A percentile compares a stretch with the other conserved stretches of the same genome.
Conservation (phyloP, 1,284 basidiomycete species). For the Marasmius oreades region DNA sequence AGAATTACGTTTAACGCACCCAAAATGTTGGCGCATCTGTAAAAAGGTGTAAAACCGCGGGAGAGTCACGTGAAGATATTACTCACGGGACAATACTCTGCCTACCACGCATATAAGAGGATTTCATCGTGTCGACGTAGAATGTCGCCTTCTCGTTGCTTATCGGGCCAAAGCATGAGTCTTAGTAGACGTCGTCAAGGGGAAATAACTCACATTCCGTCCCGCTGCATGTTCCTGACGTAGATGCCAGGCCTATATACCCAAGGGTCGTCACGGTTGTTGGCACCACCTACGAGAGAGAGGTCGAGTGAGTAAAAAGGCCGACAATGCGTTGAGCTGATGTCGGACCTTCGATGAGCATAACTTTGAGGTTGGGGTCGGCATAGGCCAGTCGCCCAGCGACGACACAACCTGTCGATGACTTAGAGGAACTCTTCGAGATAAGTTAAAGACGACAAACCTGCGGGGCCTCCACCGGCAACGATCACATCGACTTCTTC, state of each 20-base stretch:
- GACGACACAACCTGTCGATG: constrained; percentile 51
- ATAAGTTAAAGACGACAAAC: constrained; percentile 22
- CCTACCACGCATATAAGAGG: constrained; percentile 57
- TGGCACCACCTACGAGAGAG: constrained; percentile 54
- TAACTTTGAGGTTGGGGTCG: constrained; percentile 68
- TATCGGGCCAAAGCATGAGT: constrained; percentile 5
- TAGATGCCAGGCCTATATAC: constrained; percentile 70
- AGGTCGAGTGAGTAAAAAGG: neutral
- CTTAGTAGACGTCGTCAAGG: neutral
- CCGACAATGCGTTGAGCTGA: neutral
- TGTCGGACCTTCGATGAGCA: constrained; percentile 62
- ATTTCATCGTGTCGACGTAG: constrained; percentile 58
- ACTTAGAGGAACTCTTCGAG: constrained; percentile 7
- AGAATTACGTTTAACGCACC: constrained; percentile 29
- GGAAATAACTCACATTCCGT: constrained; percentile 54
- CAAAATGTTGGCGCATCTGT: constrained; percentile 64
- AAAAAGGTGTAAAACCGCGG: constrained; percentile 2
- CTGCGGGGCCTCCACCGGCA: constrained; percentile 60
- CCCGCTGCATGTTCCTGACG: constrained; percentile 64
- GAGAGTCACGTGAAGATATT: neutral
- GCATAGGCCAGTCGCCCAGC: constrained; percentile 69
- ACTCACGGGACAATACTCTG: constrained; percentile 65
- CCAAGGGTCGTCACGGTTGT: constrained; percentile 74
- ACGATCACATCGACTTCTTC: constrained; percentile 76
- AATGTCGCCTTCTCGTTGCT: constrained; percentile 75